phyloP scores from a whole-genome alignment of 176 grass and related monocot species.

The Thinopyrum elongatum region DNA sequence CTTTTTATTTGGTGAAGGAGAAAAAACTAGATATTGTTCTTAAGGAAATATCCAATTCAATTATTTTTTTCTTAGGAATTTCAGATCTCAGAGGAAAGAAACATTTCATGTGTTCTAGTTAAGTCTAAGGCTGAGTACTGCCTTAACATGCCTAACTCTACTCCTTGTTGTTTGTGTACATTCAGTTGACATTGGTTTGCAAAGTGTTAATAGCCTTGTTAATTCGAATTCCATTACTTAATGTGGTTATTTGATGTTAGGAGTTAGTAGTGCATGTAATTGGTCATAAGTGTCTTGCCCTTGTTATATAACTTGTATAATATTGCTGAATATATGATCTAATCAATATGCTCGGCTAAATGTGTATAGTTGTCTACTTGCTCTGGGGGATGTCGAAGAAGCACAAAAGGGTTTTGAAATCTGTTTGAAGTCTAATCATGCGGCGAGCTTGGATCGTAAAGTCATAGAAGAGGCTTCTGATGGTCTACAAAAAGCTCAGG shows the following conservation, averaged over 20 bases:
- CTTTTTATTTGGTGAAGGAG: neutral
- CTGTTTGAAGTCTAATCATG: slow-evolving; percentile 65
- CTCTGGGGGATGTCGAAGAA: slow-evolving; percentile 70
- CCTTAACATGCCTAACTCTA: neutral
- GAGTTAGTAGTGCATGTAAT: slow-evolving; percentile 13
- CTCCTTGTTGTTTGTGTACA: neutral
- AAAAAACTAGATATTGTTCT: slow-evolving; percentile 10
- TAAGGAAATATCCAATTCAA: slow-evolving; percentile 17
- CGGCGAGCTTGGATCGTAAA: slow-evolving; percentile 43
- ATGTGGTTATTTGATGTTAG: neutral
- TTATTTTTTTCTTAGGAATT: neutral
- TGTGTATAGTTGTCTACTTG: slow-evolving; percentile 74
- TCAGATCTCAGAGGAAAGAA: slow-evolving; percentile 3
- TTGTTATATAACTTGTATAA: slow-evolving; percentile 14
- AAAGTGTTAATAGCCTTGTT: slow-evolving; percentile 14
- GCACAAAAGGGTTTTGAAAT: slow-evolving; percentile 70
- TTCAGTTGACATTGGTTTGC: slow-evolving; percentile 9
- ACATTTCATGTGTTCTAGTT: slow-evolving; percentile 2
- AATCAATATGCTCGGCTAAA: slow-evolving; percentile 31
- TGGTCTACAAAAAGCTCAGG: slow-evolving; percentile 74
- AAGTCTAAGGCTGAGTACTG: slow-evolving; percentile 10
- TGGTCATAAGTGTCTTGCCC: neutral
- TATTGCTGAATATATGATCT: slow-evolving; percentile 18
- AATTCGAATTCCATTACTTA: neutral
- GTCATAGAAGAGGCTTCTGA: slow-evolving; percentile 72